Evolutionary conservation across 345 rosid genomes (phyloP).

Genomic region (Arabis hirsuta): DNA sequence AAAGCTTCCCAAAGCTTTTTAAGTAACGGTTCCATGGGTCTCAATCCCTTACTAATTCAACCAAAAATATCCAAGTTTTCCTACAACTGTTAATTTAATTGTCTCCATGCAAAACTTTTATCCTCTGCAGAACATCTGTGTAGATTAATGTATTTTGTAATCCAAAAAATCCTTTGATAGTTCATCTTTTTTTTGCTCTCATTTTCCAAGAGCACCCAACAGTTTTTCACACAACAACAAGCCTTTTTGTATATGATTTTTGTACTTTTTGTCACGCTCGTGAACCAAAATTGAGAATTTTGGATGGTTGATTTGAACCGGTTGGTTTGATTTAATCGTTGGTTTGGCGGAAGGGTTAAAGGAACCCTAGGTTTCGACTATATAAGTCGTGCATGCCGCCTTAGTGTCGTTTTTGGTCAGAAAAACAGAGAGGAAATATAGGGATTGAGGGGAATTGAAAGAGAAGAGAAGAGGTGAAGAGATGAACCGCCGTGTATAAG

Average conservation of each 20-base stretch:
- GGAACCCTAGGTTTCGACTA: no score
- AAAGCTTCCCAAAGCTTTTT: background rate
- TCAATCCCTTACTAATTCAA: background rate
- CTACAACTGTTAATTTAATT: background rate
- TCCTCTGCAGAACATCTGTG: background rate
- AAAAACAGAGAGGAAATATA: no score
- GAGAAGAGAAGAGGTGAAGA: no score
- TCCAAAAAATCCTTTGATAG: background rate
- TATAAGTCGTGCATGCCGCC: no score
- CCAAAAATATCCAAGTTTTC: background rate
- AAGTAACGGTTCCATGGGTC: background rate
- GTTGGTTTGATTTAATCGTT: no score
- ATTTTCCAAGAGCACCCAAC: background rate
- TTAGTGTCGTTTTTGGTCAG: no score
- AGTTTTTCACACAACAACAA: conserved; percentile 1
- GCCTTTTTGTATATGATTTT: background rate
- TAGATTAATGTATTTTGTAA: conserved; percentile 1
- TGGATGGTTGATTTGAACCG: no score
- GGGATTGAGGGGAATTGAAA: no score
- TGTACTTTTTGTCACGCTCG: no score
- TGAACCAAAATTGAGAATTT: no score
- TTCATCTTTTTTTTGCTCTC: background rate
- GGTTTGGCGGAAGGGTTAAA: no score
- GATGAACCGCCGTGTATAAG: no score
- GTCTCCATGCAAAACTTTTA: background rate